These are phyloP conservation scores for Glomus cerebriforme DNA, from an alignment of 192 early-diverging fungal species.

Conservation along the genomic window DNA sequence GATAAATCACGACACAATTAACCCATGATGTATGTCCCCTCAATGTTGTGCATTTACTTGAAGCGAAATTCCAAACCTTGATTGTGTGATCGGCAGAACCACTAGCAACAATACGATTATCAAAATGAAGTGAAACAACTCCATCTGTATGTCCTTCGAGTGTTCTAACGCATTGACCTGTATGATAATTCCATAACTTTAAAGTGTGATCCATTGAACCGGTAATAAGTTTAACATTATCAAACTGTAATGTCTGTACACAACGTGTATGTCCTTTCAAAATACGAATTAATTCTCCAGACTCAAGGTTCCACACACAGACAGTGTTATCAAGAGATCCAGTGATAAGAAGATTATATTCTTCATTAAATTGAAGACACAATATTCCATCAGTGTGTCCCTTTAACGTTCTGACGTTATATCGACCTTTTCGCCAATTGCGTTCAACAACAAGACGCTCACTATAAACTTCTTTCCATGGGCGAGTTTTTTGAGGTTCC, in stretches of 20 bases:
- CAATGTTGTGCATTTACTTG: slow-evolving; percentile 69
- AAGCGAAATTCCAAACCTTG: slow-evolving; percentile 81
- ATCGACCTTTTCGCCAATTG: slow-evolving; percentile 90
- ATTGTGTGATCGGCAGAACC: slow-evolving; percentile 86
- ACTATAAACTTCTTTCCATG: slow-evolving; percentile 96
- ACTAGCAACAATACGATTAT: slow-evolving; percentile 75
- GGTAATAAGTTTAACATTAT: slow-evolving; percentile 90
- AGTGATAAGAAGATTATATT: slow-evolving; percentile 67
- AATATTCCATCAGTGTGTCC: slow-evolving; percentile 92
- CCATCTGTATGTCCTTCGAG: slow-evolving; percentile 78
- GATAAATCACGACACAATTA: slow-evolving; percentile 83
- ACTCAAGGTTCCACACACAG: slow-evolving; percentile 87
- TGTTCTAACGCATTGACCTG: slow-evolving; percentile 83
- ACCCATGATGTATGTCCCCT: slow-evolving; percentile 90
- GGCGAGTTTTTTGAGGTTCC: slow-evolving; percentile 28
- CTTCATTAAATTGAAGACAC: slow-evolving; percentile 86
- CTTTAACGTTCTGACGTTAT: slow-evolving; percentile 57
- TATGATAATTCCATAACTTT: slow-evolving; percentile 90
- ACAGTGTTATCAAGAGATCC: slow-evolving; percentile 89
- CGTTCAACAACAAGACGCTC: slow-evolving; percentile 90
- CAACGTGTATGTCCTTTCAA: slow-evolving; percentile 85
- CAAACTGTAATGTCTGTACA: slow-evolving; percentile 90
- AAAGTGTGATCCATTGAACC: slow-evolving; percentile 92
- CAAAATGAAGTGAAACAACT: slow-evolving; percentile 84
- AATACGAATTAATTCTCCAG: slow-evolving; percentile 74